Conservation (phyloP, 495 filamentous ascomycete species). For the Hypoxylon fuscum region DNA sequence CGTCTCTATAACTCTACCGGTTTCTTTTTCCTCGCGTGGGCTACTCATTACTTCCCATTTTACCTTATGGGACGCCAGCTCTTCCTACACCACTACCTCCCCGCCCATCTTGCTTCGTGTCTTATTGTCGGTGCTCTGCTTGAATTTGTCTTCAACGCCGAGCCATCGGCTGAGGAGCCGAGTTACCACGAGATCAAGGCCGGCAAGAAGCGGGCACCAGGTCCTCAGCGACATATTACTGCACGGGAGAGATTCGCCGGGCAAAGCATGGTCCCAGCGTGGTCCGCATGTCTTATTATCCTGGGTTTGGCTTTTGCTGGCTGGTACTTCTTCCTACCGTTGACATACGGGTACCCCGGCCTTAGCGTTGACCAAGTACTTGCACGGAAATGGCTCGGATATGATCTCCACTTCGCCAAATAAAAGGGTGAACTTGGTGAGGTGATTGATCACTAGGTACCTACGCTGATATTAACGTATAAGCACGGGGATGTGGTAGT, state of each 20-base stretch:
- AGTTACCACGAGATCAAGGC: conserved; percentile 58
- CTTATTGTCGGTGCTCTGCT: conserved; percentile 95
- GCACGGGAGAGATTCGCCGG: conserved; percentile 80
- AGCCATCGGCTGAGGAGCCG: conserved; percentile 67
- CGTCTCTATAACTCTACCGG: conserved; percentile 97
- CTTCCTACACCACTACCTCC: conserved; percentile 97
- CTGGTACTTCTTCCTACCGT: conserved; percentile 91
- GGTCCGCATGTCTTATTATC: conserved; percentile 79
- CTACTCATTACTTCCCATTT: conserved; percentile 97
- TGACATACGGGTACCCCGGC: conserved; percentile 97
- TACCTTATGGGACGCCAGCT: conserved; percentile 97
- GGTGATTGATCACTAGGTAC: neutral
- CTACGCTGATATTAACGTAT: neutral
- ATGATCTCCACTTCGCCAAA: conserved; percentile 99
- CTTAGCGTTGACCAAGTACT: conserved; percentile 81
- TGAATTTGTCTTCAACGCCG: conserved; percentile 94
- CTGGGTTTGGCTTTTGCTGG: conserved; percentile 73
- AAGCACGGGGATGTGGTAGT: neutral
- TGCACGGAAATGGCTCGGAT: conserved; percentile 92
- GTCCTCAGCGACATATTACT: conserved; percentile 64
- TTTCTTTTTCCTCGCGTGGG: conserved; percentile 98
- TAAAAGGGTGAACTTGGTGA: conserved; percentile 52
- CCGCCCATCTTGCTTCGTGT: conserved; percentile 90
- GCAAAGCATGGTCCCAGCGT: conserved; percentile 79
- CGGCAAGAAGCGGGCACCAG: conserved; percentile 57